A percentile compares a stretch with the other conserved stretches of the same genome.
phyloP scores from a whole-genome alignment of 495 filamentous ascomycete species.

The Trichocladium uniseriatum region DNA sequence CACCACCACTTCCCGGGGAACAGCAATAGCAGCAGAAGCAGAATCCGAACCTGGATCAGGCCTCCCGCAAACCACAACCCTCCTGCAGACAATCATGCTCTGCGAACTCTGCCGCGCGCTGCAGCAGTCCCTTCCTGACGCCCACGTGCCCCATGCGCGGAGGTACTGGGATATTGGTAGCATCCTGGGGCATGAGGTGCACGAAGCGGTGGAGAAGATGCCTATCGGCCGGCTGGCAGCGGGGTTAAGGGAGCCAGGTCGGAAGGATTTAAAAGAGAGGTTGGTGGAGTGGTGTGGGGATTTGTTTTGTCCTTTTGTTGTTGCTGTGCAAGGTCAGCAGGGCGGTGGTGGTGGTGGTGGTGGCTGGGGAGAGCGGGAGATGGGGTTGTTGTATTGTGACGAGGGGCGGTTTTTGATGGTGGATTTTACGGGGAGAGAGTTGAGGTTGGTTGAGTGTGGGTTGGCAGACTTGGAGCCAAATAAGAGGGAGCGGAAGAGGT shows the following conservation, averaged over 20 bases:
- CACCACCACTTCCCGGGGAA: not conserved
- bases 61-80: not conserved
- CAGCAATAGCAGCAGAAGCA: not conserved
- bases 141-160: too few species aligned
- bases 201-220: too few species aligned
- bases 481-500: not conserved
- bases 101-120: conserved; percentile 17
- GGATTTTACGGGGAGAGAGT: conserved; percentile 4
- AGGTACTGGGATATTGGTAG: too few species aligned
- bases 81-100: conserved; percentile 9
- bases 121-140: not conserved
- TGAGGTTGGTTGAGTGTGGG: conserved; percentile 8
- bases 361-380: not conserved
- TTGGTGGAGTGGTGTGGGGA: too few species aligned
- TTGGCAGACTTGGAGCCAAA: conserved; percentile 5
- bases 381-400: conserved; percentile 11
- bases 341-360: too few species aligned
- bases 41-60: not conserved
- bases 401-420: conserved; percentile 12
- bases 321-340: too few species aligned
- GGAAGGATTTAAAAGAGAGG: too few species aligned
- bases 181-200: too few species aligned
- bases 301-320: too few species aligned
- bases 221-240: too few species aligned
- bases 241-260: too few species aligned